These are phyloP conservation scores for Dissophora ornata DNA, from an alignment of 192 early-diverging fungal genomes.

Conservation along the genomic window DNA sequence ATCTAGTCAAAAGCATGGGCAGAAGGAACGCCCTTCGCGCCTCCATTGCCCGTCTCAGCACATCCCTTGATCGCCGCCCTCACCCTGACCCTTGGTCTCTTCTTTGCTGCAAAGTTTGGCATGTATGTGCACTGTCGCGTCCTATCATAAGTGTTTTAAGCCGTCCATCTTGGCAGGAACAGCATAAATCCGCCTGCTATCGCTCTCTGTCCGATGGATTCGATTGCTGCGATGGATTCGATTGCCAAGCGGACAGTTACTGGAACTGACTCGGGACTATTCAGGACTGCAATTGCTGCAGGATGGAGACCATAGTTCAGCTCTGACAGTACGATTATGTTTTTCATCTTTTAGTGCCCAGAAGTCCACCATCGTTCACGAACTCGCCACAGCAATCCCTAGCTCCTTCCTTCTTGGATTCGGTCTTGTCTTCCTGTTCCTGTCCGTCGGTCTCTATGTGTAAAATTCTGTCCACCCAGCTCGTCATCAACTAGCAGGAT, in stretches of 20 bases:
- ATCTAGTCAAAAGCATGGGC: conserved; percentile 38
- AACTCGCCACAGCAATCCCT: conserved; percentile 19
- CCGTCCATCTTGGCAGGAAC: not conserved
- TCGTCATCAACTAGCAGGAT: too few relatives aligned
- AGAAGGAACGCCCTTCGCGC: conserved; percentile 33
- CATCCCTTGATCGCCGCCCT: conserved; percentile 26
- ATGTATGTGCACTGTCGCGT: too few relatives aligned
- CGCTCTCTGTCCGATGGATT: too few relatives aligned
- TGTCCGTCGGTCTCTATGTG: conserved; percentile 45
- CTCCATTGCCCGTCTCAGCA: conserved; percentile 29
- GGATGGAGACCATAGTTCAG: too few relatives aligned
- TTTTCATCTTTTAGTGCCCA: conserved; percentile 20
- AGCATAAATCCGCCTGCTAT: not conserved
- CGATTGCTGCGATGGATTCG: too few relatives aligned
- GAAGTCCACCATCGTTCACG: conserved; percentile 18
- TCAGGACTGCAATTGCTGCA: too few relatives aligned
- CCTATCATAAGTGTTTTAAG: not conserved
- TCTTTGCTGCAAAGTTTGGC: conserved; percentile 50
- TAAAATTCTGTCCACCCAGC: too few relatives aligned
- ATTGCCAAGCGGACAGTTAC: too few relatives aligned
- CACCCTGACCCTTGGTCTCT: conserved; percentile 34
- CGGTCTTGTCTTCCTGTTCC: conserved; percentile 48
- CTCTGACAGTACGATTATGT: not conserved
- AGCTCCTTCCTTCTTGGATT: conserved; percentile 41
- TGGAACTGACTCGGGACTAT: too few relatives aligned